phyloP scores from a whole-genome alignment of 139 green algal genomes.

The Chlamydomonas applanata region DNA sequence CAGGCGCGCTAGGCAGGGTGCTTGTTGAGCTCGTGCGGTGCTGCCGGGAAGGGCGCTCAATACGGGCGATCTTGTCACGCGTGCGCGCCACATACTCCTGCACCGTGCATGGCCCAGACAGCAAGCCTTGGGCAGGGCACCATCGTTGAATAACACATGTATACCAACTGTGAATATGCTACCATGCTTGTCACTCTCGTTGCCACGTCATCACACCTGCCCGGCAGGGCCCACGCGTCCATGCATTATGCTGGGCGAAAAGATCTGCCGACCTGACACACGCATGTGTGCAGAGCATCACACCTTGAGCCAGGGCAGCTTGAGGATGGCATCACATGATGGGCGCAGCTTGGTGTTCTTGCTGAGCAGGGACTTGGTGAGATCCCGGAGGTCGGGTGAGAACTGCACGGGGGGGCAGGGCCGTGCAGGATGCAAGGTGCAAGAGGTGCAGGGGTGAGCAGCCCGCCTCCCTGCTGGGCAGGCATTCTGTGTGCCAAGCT shows the following conservation, averaged over 20 bases:
- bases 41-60: conserved; percentile 16
- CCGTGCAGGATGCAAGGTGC: not conserved
- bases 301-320: conserved; percentile 46
- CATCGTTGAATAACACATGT: too few species aligned
- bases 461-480: not conserved
- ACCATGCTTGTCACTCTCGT: not conserved
- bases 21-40: not conserved
- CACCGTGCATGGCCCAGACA: too few species aligned
- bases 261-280: not conserved
- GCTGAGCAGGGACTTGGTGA: conserved; percentile 36
- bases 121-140: too few species aligned
- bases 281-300: not conserved
- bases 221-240: not conserved
- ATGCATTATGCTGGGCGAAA: not conserved
- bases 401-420: not conserved
- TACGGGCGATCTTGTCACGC: conserved; percentile 18
- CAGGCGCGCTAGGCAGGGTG: not conserved
- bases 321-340: conserved; percentile 31
- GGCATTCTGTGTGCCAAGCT: not conserved
- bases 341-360: conserved; percentile 38
- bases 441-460: not conserved
- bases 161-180: too few species aligned
- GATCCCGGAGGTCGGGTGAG: conserved; percentile 32
- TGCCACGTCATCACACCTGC: conserved; percentile 2
- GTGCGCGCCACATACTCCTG: conserved; percentile 30